Conservation (phyloP, 1,139 yeast species). For the Yamadazyma taylorii region DNA sequence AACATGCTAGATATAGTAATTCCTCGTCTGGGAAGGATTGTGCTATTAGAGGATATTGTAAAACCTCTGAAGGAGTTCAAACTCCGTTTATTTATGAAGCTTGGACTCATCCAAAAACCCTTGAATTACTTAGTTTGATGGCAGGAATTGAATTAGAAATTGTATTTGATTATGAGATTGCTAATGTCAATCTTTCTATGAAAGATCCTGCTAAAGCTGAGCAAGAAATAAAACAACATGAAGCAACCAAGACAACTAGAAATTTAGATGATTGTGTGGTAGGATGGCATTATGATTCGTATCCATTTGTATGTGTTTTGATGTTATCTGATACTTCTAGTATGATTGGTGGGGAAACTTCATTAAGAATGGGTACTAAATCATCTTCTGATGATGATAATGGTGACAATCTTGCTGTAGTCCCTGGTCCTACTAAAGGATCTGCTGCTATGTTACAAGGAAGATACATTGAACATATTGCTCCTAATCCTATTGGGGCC, state of each 20-base stretch:
- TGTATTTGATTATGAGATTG: conserved; percentile 55
- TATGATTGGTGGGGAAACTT: conserved; percentile 63
- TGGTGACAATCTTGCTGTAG: conserved; percentile 34
- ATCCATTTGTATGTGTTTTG: conserved; percentile 63
- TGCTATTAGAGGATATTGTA: conserved; percentile 49
- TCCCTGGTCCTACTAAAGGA: conserved; percentile 54
- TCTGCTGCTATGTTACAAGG: conserved; percentile 60
- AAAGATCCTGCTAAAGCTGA: conserved; percentile 30
- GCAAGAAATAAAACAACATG: conserved; percentile 13
- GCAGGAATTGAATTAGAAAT: conserved; percentile 56
- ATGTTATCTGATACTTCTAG: conserved; percentile 57
- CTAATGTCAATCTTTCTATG: conserved; percentile 49
- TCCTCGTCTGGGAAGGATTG: conserved; percentile 48
- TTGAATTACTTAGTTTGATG: conserved; percentile 49
- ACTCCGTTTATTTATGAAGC: conserved; percentile 52
- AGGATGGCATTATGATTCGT: conserved; percentile 61
- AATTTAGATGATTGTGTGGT: conserved; percentile 46
- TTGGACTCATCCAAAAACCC: conserved; percentile 56
- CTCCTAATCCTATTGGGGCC: conserved; percentile 53
- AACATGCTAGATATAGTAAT: conserved; percentile 41
- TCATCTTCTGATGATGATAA: conserved; percentile 25
- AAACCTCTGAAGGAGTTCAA: conserved; percentile 23
- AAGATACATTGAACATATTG: conserved; percentile 52
- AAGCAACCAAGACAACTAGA: conserved; percentile 11
- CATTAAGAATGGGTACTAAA: conserved; percentile 43